These are phyloP conservation scores for Leishmania guyanensis DNA, from an alignment of 208 protist genomes.

Conservation along the genomic window DNA sequence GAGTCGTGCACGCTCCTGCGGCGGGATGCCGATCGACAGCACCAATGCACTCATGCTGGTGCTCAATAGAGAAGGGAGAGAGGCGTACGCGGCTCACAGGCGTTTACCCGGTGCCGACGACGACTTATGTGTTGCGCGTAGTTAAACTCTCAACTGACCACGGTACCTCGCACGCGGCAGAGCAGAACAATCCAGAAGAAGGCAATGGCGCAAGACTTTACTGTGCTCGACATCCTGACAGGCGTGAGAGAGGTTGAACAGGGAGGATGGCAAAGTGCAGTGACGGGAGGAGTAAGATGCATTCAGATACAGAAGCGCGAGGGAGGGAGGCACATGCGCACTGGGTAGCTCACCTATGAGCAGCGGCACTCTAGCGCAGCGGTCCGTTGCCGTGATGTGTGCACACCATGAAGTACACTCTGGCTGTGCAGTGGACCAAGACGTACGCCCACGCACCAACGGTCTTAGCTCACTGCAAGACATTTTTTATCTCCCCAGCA, in stretches of 20 bases:
- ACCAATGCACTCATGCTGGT: conserved; percentile 16
- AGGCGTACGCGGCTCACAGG: neutral
- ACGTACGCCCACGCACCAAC: neutral
- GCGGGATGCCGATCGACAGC: conserved; percentile 19
- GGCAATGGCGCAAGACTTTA: neutral
- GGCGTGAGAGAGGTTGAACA: neutral
- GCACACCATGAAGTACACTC: neutral
- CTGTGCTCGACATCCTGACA: neutral
- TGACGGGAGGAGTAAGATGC: neutral
- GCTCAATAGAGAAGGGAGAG: neutral
- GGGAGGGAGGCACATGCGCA: neutral
- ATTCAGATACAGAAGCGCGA: neutral
- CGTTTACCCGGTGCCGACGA: neutral
- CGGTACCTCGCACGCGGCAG: too few relatives aligned
- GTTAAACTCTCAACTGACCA: too few relatives aligned
- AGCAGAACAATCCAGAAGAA: neutral
- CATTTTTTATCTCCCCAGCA: neutral
- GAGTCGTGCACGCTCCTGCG: conserved; percentile 24
- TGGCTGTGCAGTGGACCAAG: neutral
- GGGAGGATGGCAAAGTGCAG: neutral
- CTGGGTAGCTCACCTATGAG: neutral
- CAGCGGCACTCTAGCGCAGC: neutral
- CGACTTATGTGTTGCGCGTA: neutral
- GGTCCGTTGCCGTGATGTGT: neutral
- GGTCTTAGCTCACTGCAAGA: neutral